phyloP scores from a whole-genome alignment of 2,329 filamentous ascomycete species.

The Beauveria sp. region DNA sequence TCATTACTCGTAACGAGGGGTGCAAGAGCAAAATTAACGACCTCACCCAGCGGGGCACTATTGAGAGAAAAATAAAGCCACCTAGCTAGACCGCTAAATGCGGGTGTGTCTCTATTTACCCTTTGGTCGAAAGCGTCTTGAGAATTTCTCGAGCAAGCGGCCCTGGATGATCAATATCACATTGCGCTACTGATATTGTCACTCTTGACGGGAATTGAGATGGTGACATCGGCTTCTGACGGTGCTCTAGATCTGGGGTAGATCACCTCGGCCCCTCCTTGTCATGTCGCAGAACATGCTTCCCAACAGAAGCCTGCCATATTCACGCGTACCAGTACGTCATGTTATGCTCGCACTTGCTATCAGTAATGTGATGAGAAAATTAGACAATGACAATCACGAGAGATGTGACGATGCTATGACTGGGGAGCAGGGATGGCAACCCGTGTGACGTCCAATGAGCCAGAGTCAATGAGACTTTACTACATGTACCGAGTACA shows the following conservation, averaged over 20 bases:
- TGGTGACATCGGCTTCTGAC: slow-evolving; percentile 1
- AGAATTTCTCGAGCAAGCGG: not conserved
- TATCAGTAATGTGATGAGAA: not conserved
- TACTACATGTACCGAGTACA: too few relatives aligned
- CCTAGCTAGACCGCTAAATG: not conserved
- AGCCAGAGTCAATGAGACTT: too few relatives aligned
- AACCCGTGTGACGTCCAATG: too few relatives aligned
- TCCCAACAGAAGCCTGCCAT: not conserved
- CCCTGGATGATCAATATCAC: not conserved
- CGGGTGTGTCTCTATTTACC: slow-evolving; percentile 3
- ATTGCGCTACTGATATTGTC: not conserved
- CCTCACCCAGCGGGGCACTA: not conserved
- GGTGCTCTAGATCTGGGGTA: slow-evolving; percentile 7
- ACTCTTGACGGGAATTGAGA: not conserved
- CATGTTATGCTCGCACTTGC: not conserved
- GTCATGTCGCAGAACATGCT: not conserved
- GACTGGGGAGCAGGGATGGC: too few relatives aligned
- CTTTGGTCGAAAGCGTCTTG: not conserved
- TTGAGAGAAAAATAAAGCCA: not conserved
- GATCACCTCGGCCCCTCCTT: not conserved
- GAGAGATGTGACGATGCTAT: too few relatives aligned
- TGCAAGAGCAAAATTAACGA: not conserved
- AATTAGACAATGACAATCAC: too few relatives aligned
- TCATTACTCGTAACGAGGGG: slow-evolving; percentile 1
- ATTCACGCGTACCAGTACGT: not conserved